Evolutionary conservation across 179 eudicot species (phyloP).

Genomic region (Beta corolliflora): DNA sequence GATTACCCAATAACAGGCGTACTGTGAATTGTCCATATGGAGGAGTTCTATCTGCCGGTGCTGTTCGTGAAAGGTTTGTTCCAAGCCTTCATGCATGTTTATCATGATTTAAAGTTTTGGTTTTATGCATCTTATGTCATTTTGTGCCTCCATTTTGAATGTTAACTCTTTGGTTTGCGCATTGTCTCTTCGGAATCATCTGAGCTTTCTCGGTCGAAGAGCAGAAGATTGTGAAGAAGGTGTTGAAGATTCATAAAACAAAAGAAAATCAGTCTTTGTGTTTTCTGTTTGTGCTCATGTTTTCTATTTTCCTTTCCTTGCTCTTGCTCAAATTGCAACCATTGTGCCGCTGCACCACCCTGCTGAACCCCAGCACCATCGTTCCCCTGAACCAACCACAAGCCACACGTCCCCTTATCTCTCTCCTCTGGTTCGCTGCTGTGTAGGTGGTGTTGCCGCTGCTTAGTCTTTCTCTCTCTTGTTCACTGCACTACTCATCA

Average conservation of each 20-base stretch:
- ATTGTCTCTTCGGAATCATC: conserved; percentile 25
- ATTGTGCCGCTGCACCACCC: too few relatives aligned
- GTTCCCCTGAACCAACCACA: too few relatives aligned
- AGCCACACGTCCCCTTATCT: too few relatives aligned
- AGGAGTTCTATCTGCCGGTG: conserved; percentile 84
- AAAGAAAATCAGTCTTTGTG: conserved; percentile 54
- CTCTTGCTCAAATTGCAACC: too few relatives aligned
- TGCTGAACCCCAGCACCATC: too few relatives aligned
- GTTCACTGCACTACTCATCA: too few relatives aligned
- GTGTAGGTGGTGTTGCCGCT: too few relatives aligned
- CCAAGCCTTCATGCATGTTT: not conserved
- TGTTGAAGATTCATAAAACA: conserved; percentile 69
- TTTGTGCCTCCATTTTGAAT: not conserved
- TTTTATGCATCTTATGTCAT: not conserved
- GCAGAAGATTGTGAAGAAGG: conserved; percentile 38
- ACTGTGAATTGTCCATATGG: conserved; percentile 96
- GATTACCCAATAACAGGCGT: conserved; percentile 82
- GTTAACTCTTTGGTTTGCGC: not conserved
- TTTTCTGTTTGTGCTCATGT: too few relatives aligned
- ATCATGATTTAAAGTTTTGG: too few relatives aligned
- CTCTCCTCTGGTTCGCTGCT: too few relatives aligned
- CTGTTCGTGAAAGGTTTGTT: conserved; percentile 83
- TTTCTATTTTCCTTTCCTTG: too few relatives aligned
- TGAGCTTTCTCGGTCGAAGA: conserved; percentile 74
- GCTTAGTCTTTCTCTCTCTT: too few relatives aligned